A percentile compares a stretch with the other conserved stretches of the same genome.
Evolutionary conservation across 2,329 filamentous ascomycete species (phyloP).

Genomic region (Alternaria brassicae): DNA sequence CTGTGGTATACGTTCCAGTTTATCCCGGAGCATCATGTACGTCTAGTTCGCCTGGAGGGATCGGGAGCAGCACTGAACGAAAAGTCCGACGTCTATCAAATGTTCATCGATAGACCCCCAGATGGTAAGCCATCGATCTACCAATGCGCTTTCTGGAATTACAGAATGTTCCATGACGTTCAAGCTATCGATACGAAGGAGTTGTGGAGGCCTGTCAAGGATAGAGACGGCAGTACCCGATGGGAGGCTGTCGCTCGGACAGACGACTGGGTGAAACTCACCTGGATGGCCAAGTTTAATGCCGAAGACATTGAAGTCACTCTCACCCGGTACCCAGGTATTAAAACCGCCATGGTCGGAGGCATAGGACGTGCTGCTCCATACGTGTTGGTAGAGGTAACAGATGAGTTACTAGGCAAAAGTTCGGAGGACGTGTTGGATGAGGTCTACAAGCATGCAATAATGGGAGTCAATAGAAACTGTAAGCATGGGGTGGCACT

Average conservation of each 20-base stretch:
- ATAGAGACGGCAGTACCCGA: conserved; percentile 23
- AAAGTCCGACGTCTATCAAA: conserved; percentile 44
- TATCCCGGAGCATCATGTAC: conserved; percentile 22
- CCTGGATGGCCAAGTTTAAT: conserved; percentile 28
- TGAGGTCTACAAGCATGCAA: conserved; percentile 12
- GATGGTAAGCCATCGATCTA: neutral
- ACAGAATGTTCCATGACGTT: too few relatives aligned
- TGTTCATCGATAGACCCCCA: conserved; percentile 18
- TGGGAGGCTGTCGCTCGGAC: conserved; percentile 27
- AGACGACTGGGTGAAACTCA: conserved; percentile 33
- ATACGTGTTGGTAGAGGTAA: conserved; percentile 26
- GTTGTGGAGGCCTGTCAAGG: conserved; percentile 41
- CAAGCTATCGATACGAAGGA: conserved; percentile 48
- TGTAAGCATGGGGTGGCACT: too few relatives aligned
- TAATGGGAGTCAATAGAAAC: conserved; percentile 7
- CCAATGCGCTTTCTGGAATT: conserved; percentile 34
- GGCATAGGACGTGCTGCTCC: conserved; percentile 25
- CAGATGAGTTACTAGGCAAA: conserved; percentile 17
- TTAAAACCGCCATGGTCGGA: conserved; percentile 20
- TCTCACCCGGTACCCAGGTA: conserved; percentile 21
- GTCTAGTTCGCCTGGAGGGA: conserved; percentile 16
- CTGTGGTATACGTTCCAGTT: conserved; percentile 29
- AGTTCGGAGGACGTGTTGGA: conserved; percentile 13
- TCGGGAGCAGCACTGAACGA: too few relatives aligned
- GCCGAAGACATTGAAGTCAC: conserved; percentile 23